These are phyloP conservation scores for Yarrowia divulgata DNA, from an alignment of 805 yeast species.

Conservation along the genomic window DNA sequence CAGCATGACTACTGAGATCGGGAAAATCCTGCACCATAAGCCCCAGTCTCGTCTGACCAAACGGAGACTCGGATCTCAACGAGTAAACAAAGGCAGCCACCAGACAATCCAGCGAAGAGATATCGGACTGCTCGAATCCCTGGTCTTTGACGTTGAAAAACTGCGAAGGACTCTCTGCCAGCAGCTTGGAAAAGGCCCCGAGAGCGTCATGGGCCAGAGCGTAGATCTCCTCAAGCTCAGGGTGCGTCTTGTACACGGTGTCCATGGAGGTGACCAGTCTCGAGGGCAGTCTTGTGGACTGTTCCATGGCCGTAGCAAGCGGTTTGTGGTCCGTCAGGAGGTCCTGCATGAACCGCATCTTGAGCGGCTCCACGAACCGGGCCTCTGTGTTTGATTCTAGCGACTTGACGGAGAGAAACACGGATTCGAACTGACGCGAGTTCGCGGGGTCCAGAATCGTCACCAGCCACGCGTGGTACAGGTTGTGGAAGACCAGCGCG, in stretches of 20 bases:
- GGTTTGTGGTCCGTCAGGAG: constrained; percentile 9
- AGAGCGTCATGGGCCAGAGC: constrained; percentile 15
- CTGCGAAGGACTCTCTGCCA: constrained; percentile 20
- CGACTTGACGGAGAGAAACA: constrained; percentile 40
- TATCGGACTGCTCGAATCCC: neutral
- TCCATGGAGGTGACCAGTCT: constrained; percentile 7
- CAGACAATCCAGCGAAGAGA: constrained; percentile 24
- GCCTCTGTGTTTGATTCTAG: constrained; percentile 24
- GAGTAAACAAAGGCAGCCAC: constrained; percentile 27
- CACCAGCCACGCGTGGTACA: constrained; percentile 44
- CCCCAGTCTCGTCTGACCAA: constrained; percentile 27
- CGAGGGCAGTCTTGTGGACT: constrained; percentile 11
- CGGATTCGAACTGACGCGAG: constrained; percentile 15
- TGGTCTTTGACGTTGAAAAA: constrained; percentile 17
- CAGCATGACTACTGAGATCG: constrained; percentile 19
- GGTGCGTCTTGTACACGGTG: neutral
- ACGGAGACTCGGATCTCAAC: constrained; percentile 23
- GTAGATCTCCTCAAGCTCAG: constrained; percentile 29
- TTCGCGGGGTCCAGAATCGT: constrained; percentile 39
- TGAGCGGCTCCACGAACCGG: constrained; percentile 28
- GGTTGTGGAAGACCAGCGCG: constrained; percentile 40
- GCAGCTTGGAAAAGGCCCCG: constrained; percentile 10
- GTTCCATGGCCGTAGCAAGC: constrained; percentile 14
- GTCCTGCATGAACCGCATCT: constrained; percentile 30
- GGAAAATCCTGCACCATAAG: constrained; percentile 24